Conservation (phyloP, 495 filamentous ascomycete species). For the Eremomyces bilateralis region DNA sequence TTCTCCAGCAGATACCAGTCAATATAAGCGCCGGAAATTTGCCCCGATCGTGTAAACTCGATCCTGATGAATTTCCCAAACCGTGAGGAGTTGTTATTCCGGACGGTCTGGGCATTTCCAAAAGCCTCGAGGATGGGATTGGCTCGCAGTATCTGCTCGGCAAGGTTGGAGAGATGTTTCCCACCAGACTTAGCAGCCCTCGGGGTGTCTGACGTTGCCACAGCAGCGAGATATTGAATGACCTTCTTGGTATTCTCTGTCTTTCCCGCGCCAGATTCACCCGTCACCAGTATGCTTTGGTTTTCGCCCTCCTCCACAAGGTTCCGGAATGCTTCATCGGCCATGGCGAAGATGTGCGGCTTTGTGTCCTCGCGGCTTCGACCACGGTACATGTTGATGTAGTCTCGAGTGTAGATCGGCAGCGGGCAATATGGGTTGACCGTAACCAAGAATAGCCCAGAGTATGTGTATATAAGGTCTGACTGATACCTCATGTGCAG, state of each 20-base stretch:
- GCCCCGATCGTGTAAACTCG: slow-evolving; percentile 73
- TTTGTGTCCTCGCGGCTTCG: slow-evolving; percentile 78
- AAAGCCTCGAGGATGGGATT: slow-evolving; percentile 98
- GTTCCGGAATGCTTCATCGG: slow-evolving; percentile 93
- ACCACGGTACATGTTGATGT: slow-evolving; percentile 91
- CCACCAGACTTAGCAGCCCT: slow-evolving; percentile 30
- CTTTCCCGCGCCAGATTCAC: slow-evolving; percentile 96
- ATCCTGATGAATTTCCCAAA: slow-evolving; percentile 99
- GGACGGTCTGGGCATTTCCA: slow-evolving; percentile 91
- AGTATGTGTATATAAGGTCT: slow-evolving; percentile 97
- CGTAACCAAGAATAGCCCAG: slow-evolving; percentile 87
- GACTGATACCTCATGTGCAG: slow-evolving; percentile 82
- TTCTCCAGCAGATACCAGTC: slow-evolving; percentile 98
- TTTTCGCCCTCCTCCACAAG: slow-evolving; percentile 88
- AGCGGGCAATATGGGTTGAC: slow-evolving; percentile 92
- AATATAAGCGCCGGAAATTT: slow-evolving; percentile 89
- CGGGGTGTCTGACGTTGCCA: slow-evolving; percentile 63
- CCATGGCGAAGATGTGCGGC: slow-evolving; percentile 95
- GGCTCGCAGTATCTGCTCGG: slow-evolving; percentile 85
- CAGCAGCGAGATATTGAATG: slow-evolving; percentile 92
- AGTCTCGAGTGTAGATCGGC: slow-evolving; percentile 91
- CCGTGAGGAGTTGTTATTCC: slow-evolving; percentile 96
- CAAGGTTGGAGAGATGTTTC: slow-evolving; percentile 65
- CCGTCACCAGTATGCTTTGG: slow-evolving; percentile 95
- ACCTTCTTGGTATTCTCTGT: slow-evolving; percentile 99